Evolutionary conservation across 345 rosid species (phyloP).

Genomic region (Bruguiera gymnorhiza): DNA sequence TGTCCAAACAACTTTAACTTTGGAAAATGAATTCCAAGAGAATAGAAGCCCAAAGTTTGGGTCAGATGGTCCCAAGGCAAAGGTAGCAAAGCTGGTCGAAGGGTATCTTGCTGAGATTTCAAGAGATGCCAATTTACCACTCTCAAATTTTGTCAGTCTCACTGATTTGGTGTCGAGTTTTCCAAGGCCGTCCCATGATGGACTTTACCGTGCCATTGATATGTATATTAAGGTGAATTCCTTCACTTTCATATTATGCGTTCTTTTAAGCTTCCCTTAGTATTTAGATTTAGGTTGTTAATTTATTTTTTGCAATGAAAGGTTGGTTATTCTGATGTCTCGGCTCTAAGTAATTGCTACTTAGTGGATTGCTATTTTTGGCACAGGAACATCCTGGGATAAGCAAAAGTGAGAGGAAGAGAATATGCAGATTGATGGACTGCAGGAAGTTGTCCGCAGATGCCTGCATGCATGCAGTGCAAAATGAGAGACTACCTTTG

Average conservation of each 20-base stretch:
- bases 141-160: constrained; percentile 26
- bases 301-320: neutral
- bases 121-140: constrained; percentile 24
- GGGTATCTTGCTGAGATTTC: constrained; percentile 36
- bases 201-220: constrained; percentile 30
- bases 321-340: neutral
- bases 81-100: constrained; percentile 30
- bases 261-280: neutral
- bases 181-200: constrained; percentile 30
- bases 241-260: neutral
- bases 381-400: constrained; percentile 34
- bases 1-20: neutral
- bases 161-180: constrained; percentile 28
- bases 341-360: neutral
- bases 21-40: constrained; percentile 20
- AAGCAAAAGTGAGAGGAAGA: constrained; percentile 35
- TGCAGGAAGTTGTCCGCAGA: constrained; percentile 34
- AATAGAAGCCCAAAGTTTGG: constrained; percentile 19
- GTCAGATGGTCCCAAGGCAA: constrained; percentile 25
- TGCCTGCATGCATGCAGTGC: constrained; percentile 33
- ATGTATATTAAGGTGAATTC: constrained; percentile 32
- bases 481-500: constrained; percentile 32
- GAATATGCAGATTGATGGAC: constrained; percentile 31
- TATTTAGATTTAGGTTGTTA: neutral
- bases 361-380: neutral